Base-by-base conservation (phyloP, 2,329 filamentous ascomycete species). In the Septoria petroselini region DNA sequence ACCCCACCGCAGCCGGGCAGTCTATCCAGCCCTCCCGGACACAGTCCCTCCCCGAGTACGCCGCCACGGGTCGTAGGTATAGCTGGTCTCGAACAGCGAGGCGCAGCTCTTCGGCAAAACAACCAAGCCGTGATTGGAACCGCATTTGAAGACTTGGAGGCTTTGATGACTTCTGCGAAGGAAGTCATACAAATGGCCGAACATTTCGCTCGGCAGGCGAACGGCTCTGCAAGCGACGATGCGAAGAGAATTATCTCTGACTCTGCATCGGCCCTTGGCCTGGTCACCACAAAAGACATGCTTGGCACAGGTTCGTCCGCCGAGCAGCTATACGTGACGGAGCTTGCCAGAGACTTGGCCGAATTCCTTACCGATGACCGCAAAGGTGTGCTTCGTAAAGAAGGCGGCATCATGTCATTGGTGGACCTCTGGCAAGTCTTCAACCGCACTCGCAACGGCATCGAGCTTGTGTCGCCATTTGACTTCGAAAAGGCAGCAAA, bases 151-250 rank as follows among this genome's bases (percentile, higher is more conserved):
- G 93, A 98, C 64, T 79, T 98, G 0, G 91, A 97, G 66, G 91
- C 93, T 3, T 76, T 98, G 30, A 98, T 97, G 91, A 89, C 91
- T 2, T 96, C 91, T 3, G 93, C 93, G 4, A 96, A 97, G 66
- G 89, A 98, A 66, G 89, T 98, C 41, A 85, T 97, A 42, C 89
- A 90, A 4, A 82, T 98, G 34, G 93, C 93, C 1, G 91, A 97
- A 69, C 83, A 83, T 12, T 91, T 97, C 60, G 84, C 89, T 1
- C 77, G 82, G 9, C 86, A 91, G 63, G 69, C 71, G 50, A 71
- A 75, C 15, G 80, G 78, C 17, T 78, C 76, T n/a, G 78, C 69
- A 31, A 52, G 54, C 18, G 62, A 65, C 5, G 88, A 93, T 67
- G 83, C 88, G 8, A 86, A 79, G 59, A 82, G 82, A 7, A 74